These are phyloP conservation scores for Mallotus japonicus DNA, from an alignment of 441 rosid species.

Conservation along the genomic window DNA sequence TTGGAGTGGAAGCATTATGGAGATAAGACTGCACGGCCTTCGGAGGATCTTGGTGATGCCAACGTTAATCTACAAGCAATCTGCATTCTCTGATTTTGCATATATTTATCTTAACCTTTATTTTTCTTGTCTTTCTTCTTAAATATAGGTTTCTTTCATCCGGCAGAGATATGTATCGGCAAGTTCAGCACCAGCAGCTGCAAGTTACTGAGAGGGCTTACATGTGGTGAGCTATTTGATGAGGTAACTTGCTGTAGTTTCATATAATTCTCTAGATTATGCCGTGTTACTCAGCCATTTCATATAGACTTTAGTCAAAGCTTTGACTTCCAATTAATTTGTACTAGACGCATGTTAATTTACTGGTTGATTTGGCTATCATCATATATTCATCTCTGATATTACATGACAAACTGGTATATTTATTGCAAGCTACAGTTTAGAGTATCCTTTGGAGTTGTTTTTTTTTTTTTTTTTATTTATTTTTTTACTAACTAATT, in stretches of 20 bases:
- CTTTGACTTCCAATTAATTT: neutral
- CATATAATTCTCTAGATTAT: neutral
- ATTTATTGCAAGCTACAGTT: neutral
- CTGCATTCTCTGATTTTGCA: neutral
- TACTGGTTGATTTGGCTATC: neutral
- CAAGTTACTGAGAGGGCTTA: slow-evolving; percentile 1
- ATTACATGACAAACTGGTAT: neutral
- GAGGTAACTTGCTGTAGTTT: neutral
- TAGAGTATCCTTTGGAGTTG: neutral
- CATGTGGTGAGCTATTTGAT: neutral
- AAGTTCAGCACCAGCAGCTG: neutral
- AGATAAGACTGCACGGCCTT: neutral
- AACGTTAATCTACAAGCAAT: neutral
- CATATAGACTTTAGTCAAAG: neutral
- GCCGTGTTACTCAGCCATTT: neutral
- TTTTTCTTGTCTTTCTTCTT: neutral
- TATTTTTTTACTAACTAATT: no score
- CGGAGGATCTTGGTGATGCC: slow-evolving; percentile 1
- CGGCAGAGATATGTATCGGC: neutral
- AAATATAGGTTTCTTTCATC: no score
- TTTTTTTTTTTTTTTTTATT: neutral
- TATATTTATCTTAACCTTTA: neutral
- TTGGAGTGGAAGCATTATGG: neutral
- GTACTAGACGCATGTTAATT: neutral
- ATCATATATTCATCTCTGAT: neutral